phyloP scores from a whole-genome alignment of 345 rosid genomes.

The Hibiscus tridactylites region DNA sequence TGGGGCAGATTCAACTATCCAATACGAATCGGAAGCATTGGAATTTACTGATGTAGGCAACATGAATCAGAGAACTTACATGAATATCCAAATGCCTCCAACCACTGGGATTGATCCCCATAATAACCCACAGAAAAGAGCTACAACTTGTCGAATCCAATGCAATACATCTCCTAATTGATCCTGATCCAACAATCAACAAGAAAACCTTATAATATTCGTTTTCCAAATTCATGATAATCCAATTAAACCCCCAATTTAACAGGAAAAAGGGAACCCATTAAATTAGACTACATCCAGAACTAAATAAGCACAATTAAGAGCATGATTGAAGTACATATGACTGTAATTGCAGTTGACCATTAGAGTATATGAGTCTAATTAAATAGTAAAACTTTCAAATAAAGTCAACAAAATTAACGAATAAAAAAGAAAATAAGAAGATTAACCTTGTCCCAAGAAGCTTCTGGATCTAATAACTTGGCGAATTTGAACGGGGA shows the following conservation, averaged over 20 bases:
- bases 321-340: neutral
- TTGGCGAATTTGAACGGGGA: constrained; percentile 64
- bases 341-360: neutral
- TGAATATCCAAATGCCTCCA: constrained; percentile 77
- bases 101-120: constrained; percentile 78
- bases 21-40: neutral
- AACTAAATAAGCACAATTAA: neutral
- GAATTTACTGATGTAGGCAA: neutral
- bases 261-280: neutral
- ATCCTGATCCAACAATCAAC: constrained; percentile 43
- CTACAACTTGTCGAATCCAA: constrained; percentile 87
- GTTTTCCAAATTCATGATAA: neutral
- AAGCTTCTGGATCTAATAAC: constrained; percentile 77
- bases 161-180: constrained; percentile 95
- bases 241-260: neutral
- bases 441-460: constrained; percentile 72
- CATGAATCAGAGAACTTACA: constrained; percentile 41
- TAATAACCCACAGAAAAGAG: constrained; percentile 65
- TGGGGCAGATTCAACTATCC: neutral
- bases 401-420: neutral
- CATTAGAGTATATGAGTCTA: neutral
- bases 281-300: neutral
- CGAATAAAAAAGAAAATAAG: neutral
- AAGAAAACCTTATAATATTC: neutral
- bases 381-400: neutral